phyloP scores from a whole-genome alignment of 2,329 filamentous ascomycete species.

The Microcyclosporella mali region DNA sequence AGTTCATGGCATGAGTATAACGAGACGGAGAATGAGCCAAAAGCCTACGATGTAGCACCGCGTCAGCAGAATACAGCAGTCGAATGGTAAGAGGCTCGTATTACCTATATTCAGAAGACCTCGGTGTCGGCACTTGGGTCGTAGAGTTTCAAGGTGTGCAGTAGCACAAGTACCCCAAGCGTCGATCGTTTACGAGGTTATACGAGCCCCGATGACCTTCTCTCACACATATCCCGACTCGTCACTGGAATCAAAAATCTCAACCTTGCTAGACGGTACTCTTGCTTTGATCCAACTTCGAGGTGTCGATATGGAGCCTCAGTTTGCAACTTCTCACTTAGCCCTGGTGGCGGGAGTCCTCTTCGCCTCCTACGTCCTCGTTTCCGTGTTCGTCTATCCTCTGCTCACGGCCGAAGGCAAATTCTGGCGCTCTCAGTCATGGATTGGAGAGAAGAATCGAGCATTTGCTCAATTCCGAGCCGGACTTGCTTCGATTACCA shows the following conservation, averaged over 20 bases:
- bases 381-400: slow-evolving; percentile 9
- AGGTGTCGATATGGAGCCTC: neutral
- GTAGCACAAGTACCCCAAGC: too few relatives aligned
- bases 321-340: neutral
- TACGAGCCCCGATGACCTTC: too few relatives aligned
- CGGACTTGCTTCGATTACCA: slow-evolving; percentile 10
- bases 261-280: too few relatives aligned
- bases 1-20: slow-evolving; percentile 30
- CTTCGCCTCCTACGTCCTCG: slow-evolving; percentile 8
- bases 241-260: too few relatives aligned
- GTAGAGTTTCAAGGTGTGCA: too few relatives aligned
- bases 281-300: too few relatives aligned
- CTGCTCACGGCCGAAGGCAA: slow-evolving; percentile 8
- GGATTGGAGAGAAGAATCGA: slow-evolving; percentile 17
- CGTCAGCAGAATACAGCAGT: slow-evolving; percentile 30
- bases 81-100: slow-evolving; percentile 35
- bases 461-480: slow-evolving; percentile 13
- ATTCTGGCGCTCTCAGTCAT: slow-evolving; percentile 13
- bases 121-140: too few relatives aligned
- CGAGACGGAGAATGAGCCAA: slow-evolving; percentile 14
- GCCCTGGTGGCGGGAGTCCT: slow-evolving; percentile 8
- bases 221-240: too few relatives aligned
- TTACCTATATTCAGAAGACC: too few relatives aligned
- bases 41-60: slow-evolving; percentile 24
- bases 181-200: too few relatives aligned